These are phyloP conservation scores for Isatis lusitanica DNA, from an alignment of 441 rosid species.

Conservation along the genomic window DNA sequence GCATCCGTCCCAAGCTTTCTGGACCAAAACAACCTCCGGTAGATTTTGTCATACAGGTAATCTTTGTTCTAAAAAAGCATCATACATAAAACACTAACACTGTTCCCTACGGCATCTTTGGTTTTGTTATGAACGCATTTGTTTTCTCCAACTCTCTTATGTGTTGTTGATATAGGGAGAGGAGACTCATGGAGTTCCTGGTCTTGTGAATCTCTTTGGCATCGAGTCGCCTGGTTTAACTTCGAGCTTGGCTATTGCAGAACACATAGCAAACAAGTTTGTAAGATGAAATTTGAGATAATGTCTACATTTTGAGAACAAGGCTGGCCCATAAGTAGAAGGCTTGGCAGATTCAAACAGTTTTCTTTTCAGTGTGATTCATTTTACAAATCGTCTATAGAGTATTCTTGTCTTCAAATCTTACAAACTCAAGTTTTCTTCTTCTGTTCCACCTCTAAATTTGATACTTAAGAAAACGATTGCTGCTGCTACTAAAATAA, in stretches of 20 bases:
- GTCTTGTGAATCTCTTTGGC: conserved; percentile 88
- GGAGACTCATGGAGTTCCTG: conserved; percentile 70
- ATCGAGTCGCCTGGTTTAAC: conserved; percentile 94
- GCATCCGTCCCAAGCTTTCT: conserved; percentile 80
- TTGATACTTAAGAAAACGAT: conserved; percentile 4
- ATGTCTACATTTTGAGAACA: not conserved
- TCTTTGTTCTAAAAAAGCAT: not conserved
- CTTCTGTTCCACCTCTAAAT: not conserved
- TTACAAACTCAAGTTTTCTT: not conserved
- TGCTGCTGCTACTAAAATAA: conserved; percentile 1
- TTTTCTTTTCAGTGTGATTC: not conserved
- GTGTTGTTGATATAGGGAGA: conserved; percentile 55
- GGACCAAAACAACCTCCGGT: conserved; percentile 65
- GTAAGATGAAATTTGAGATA: conserved; percentile 15
- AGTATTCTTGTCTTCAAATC: conserved; percentile 7
- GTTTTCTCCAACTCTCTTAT: not conserved
- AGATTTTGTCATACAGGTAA: conserved; percentile 81
- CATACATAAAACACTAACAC: not conserved
- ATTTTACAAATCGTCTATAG: not conserved
- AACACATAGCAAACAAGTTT: conserved; percentile 62
- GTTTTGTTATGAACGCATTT: not conserved
- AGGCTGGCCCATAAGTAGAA: not conserved
- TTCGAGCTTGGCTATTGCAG: conserved; percentile 88
- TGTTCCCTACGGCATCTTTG: not conserved
- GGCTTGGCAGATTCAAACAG: not conserved